Percentiles rank a stretch among this genome's conserved stretches.
Conservation (phyloP, 192 early-diverging fungal genomes). For the Backusella tuberculispora region DNA sequence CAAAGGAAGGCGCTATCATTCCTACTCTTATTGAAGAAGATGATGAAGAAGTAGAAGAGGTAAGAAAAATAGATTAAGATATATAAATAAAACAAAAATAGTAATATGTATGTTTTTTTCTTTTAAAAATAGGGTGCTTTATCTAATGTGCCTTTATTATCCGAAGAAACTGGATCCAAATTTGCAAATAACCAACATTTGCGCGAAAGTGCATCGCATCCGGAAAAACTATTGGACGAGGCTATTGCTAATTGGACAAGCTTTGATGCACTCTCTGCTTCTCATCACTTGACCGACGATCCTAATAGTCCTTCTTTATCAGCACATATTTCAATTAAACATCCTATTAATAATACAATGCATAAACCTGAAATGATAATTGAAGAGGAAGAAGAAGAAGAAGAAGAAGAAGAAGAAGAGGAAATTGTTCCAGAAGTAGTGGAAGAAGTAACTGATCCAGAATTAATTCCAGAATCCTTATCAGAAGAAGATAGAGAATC, state of each 20-base stretch:
- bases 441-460: slow-evolving; percentile 15
- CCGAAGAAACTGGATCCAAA: background rate
- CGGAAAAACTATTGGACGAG: slow-evolving; percentile 23
- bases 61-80: background rate
- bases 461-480: slow-evolving; percentile 27
- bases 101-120: background rate
- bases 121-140: slow-evolving; percentile 9
- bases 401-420: background rate
- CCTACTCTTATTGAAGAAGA: slow-evolving; percentile 3
- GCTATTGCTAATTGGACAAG: slow-evolving; percentile 31
- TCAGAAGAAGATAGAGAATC: slow-evolving; percentile 30
- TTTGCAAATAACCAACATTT: background rate
- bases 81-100: background rate
- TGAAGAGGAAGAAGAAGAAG: background rate
- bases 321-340: background rate
- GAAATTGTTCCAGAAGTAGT: background rate
- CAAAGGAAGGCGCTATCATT: slow-evolving; percentile 7
- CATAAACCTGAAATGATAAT: slow-evolving; percentile 1
- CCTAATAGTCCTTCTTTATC: background rate
- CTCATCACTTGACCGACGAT: background rate
- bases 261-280: slow-evolving; percentile 21
- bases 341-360: background rate
- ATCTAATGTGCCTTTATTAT: background rate
- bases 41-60: background rate
- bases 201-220: background rate